These are phyloP conservation scores for Darksidea phi DNA, from an alignment of 495 filamentous ascomycete species.

Conservation along the genomic window DNA sequence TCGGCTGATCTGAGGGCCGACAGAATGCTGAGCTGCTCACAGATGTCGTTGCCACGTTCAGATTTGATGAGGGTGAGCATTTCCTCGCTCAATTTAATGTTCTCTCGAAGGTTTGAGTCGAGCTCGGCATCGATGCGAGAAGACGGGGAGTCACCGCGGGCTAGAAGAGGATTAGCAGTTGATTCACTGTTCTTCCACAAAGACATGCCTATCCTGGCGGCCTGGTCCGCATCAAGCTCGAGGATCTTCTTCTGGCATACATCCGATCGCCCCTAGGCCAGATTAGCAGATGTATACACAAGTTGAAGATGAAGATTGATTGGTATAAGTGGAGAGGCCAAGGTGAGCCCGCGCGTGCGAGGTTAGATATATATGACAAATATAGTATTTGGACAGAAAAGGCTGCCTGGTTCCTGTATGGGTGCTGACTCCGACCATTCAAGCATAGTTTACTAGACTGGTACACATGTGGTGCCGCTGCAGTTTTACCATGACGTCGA, in stretches of 20 bases:
- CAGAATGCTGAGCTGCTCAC: conserved; percentile 60
- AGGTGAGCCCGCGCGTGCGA: too few relatives aligned
- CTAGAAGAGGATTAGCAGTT: conserved; percentile 8
- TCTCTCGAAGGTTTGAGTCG: conserved; percentile 60
- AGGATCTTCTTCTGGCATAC: conserved; percentile 54
- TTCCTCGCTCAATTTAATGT: conserved; percentile 62
- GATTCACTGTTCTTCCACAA: not conserved
- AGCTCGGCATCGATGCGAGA: conserved; percentile 48
- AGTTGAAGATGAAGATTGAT: not conserved
- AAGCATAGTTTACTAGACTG: too few relatives aligned
- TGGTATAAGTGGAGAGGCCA: too few relatives aligned
- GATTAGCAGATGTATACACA: not conserved
- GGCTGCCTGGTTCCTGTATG: too few relatives aligned
- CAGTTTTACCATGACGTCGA: too few relatives aligned
- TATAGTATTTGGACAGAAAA: too few relatives aligned
- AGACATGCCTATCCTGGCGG: conserved; percentile 15
- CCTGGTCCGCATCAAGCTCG: conserved; percentile 52
- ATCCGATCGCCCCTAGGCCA: conserved; percentile 40
- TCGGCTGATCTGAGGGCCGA: conserved; percentile 59
- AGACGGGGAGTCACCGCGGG: conserved; percentile 28
- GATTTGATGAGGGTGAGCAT: conserved; percentile 59
- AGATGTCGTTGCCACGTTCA: conserved; percentile 51
- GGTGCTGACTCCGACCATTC: too few relatives aligned
- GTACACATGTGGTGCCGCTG: too few relatives aligned
- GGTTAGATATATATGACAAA: too few relatives aligned